Evolutionary conservation across 2,329 filamentous ascomycete species (phyloP), one percentile per base, ranked within the genome.

Genomic region (Sarocladium strictum): DNA sequence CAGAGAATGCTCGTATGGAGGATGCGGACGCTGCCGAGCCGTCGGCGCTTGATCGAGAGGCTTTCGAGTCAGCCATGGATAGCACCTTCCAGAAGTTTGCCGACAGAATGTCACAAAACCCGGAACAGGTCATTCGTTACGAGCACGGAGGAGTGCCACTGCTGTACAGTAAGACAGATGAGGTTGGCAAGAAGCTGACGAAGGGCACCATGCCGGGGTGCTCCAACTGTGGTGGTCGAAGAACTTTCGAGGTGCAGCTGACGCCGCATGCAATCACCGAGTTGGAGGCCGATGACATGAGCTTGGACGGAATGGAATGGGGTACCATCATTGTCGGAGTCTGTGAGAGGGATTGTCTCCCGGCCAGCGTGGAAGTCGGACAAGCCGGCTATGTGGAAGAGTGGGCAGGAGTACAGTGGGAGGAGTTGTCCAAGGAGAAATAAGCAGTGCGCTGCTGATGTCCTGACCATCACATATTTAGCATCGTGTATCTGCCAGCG

Each of bases 381-480:
- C 78, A 84, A 64, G 81, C 85, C 1, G 89, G 86, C 1, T 97
- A 95, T 71, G 64, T 91, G 17, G 94, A 97, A 75, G 94, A 99
- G 71, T 99, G 94, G 93, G 85, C 82, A n/a, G 94, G 93, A 6
- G 94, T 97, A 59, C 94, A 99, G 71, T 99, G 93, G 94, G 94
- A 99, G 72, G 92, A 97, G 70, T 64, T 84, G 58, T 67, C 67
- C 29, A 76, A 72, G 64, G 58, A 60, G 24, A 67, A 70, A 53
- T 68, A 60, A 60, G 57, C 23, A 17, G 27, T 3, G 23, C 21
- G 19, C 49, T 26, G 29, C 58, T 61, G 17, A 9, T 17, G 7
- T 43, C 6, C 14, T 7, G 23, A 43, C 17, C 23, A 35, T 51
- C 47, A 51, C 47, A 3, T 11, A 4, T 32, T 51, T 51, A 51